Conservation (phyloP, 306 rosid species). For the Trifolium repens region DNA sequence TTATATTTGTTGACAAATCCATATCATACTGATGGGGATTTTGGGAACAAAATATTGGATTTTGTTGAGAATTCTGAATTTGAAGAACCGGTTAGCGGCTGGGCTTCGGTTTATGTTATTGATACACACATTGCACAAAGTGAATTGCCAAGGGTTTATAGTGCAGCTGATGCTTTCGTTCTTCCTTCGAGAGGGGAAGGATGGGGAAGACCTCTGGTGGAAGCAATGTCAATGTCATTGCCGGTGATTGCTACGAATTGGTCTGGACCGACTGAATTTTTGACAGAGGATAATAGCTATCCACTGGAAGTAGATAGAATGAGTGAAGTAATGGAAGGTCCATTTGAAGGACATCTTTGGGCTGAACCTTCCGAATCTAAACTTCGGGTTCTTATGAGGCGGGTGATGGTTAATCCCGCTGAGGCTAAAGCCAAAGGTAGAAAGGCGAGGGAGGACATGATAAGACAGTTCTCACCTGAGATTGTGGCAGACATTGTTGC, state of each 20-base stretch:
- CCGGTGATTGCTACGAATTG: slow-evolving; percentile 82
- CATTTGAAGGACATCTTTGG: slow-evolving; percentile 84
- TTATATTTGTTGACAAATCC: slow-evolving; percentile 78
- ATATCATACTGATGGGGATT: slow-evolving; percentile 74
- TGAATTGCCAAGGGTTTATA: slow-evolving; percentile 72
- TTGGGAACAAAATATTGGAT: slow-evolving; percentile 76
- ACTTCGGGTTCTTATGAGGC: slow-evolving; percentile 70
- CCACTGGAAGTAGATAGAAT: slow-evolving; percentile 64
- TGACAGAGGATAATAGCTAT: slow-evolving; percentile 76
- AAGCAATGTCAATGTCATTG: slow-evolving; percentile 90
- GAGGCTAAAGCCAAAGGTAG: slow-evolving; percentile 70
- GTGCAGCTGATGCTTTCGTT: slow-evolving; percentile 75
- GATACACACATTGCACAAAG: slow-evolving; percentile 72
- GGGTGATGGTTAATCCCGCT: slow-evolving; percentile 47
- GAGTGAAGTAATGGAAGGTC: slow-evolving; percentile 80
- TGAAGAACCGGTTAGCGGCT: slow-evolving; percentile 59
- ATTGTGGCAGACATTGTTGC: slow-evolving; percentile 63
- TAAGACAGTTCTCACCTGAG: slow-evolving; percentile 65
- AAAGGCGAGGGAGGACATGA: slow-evolving; percentile 76
- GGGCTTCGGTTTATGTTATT: slow-evolving; percentile 71
- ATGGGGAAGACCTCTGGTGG: slow-evolving; percentile 89
- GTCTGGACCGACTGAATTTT: slow-evolving; percentile 87
- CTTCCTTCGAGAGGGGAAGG: slow-evolving; percentile 95
- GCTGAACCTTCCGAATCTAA: slow-evolving; percentile 71
- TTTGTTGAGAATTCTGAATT: slow-evolving; percentile 62